Conservation (phyloP, 805 yeast species). For the Cyberlindnera nakhonratchasimensis region DNA sequence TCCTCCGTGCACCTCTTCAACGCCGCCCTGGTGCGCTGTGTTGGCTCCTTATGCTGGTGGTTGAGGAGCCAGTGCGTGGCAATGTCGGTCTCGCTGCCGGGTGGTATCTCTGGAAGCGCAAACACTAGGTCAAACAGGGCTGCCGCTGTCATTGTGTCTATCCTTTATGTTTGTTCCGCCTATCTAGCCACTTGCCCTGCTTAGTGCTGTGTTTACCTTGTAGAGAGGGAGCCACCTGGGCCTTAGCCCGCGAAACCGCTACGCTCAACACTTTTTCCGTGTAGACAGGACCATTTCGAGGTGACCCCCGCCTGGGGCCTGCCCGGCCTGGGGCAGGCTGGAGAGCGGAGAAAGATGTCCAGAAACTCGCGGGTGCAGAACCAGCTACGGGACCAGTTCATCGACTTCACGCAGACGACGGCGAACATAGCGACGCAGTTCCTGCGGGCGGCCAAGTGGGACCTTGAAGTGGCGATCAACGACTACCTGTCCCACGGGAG, state of each 20-base stretch:
- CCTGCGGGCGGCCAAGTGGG: constrained; percentile 21
- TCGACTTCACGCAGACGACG: constrained; percentile 28
- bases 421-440: constrained; percentile 24
- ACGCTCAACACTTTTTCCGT: not conserved
- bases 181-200: too few species aligned
- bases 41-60: constrained; percentile 25
- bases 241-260: not conserved
- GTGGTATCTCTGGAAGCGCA: constrained; percentile 16
- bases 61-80: constrained; percentile 25
- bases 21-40: constrained; percentile 23
- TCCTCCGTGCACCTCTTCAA: constrained; percentile 15
- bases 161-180: not conserved
- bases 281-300: too few species aligned
- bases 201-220: constrained; percentile 6
- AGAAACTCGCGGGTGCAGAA: constrained; percentile 19
- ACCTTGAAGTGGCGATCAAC: constrained; percentile 29
- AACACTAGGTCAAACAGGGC: constrained; percentile 15
- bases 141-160: not conserved
- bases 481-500: constrained; percentile 24
- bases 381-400: constrained; percentile 29
- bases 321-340: not conserved
- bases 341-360: constrained; percentile 16
- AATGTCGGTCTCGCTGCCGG: constrained; percentile 23
- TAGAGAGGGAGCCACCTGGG: not conserved
- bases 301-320: too few species aligned